Conservation (phyloP, 2,329 filamentous ascomycete species). For the Venturia effusa region DNA sequence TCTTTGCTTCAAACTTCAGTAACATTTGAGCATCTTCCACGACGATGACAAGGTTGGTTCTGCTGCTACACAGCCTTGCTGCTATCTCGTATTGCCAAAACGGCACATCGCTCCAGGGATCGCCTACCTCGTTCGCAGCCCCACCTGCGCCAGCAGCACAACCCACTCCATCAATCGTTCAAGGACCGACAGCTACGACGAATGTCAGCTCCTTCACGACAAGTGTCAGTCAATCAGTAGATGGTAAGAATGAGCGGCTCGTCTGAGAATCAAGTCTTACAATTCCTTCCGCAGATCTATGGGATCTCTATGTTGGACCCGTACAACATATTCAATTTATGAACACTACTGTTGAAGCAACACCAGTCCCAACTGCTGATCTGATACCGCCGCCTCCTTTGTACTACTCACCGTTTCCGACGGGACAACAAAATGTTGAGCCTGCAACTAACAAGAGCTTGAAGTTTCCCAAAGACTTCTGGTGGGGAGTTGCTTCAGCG, state of each 20-base stretch:
- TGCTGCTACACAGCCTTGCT: not conserved
- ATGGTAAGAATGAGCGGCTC: slow-evolving; percentile 3
- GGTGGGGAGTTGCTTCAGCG: slow-evolving; percentile 32
- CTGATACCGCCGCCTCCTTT: slow-evolving; percentile 24
- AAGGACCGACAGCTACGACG: not conserved
- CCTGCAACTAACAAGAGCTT: slow-evolving; percentile 21
- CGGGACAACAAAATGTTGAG: slow-evolving; percentile 19
- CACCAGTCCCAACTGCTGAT: slow-evolving; percentile 24
- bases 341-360: slow-evolving; percentile 22
- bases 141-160: not conserved
- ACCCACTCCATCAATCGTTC: not conserved
- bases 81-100: not conserved
- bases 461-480: slow-evolving; percentile 27
- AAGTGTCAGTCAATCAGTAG: slow-evolving; percentile 16
- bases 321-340: slow-evolving; percentile 16
- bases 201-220: slow-evolving; percentile 13
- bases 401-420: slow-evolving; percentile 22
- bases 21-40: too few relatives aligned
- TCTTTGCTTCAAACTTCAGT: not conserved
- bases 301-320: slow-evolving; percentile 22
- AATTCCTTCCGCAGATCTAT: slow-evolving; percentile 16
- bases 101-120: not conserved
- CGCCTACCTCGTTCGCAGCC: not conserved
- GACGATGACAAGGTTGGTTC: not conserved
- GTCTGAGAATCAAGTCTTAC: not conserved